Conservation (phyloP, 305 asterid genomes). For the Rubia peregrina region DNA sequence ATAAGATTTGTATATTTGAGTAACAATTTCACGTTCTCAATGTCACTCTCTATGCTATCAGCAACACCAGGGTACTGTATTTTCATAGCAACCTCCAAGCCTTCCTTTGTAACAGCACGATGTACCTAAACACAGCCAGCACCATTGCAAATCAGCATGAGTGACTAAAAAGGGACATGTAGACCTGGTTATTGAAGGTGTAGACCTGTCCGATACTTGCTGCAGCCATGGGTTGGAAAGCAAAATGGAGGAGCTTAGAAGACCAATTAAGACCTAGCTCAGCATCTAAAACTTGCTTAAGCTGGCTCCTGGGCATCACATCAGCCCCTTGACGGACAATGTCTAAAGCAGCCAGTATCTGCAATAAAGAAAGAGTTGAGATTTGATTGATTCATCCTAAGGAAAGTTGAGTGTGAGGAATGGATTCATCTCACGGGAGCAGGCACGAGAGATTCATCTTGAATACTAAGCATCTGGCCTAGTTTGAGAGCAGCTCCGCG, state of each 20-base stretch:
- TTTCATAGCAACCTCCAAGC: constrained; percentile 81
- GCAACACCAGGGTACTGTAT: constrained; percentile 99
- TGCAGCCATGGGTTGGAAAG: constrained; percentile 87
- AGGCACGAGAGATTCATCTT: constrained; percentile 88
- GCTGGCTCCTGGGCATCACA: constrained; percentile 90
- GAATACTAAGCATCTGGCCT: constrained; percentile 97
- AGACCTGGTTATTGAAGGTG: background rate
- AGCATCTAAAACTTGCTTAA: constrained; percentile 77
- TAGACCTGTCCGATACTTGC: constrained; percentile 97
- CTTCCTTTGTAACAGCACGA: constrained; percentile 74
- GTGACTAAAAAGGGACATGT: too few species aligned
- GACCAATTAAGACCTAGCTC: constrained; percentile 80
- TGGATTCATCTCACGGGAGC: constrained; percentile 53
- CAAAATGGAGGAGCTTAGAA: constrained; percentile 62
- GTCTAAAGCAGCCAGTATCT: constrained; percentile 91
- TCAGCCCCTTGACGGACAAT: constrained; percentile 98
- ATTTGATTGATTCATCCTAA: too few species aligned
- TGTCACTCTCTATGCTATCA: constrained; percentile 95
- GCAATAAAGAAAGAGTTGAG: constrained; percentile 22
- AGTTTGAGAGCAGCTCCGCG: constrained; percentile 97
- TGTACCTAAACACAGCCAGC: constrained; percentile 52
- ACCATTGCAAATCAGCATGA: background rate
- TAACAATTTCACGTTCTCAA: constrained; percentile 78
- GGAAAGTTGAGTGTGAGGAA: background rate
- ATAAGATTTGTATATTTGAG: constrained; percentile 70